Evolutionary conservation across 1,284 basidiomycete species (phyloP).

Genomic region (Sporisorium reilianum): DNA sequence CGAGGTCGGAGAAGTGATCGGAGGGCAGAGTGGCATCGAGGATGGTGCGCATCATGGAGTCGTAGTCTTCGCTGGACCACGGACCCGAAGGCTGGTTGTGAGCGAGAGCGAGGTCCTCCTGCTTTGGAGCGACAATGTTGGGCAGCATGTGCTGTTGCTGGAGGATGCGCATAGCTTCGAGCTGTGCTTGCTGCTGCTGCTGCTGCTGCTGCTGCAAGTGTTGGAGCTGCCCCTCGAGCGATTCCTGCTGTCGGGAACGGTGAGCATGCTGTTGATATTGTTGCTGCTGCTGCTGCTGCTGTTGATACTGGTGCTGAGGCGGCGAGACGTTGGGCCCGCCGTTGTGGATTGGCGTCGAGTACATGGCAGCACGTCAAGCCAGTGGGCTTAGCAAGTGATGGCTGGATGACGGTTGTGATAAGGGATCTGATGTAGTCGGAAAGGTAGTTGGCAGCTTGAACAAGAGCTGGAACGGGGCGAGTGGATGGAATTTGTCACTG

Average conservation of each 20-base stretch:
- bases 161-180: slow-evolving; percentile 26
- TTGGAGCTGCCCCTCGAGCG: slow-evolving; percentile 20
- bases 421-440: neutral
- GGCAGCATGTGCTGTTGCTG: slow-evolving; percentile 37
- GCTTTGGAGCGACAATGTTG: slow-evolving; percentile 32
- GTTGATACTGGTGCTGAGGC: slow-evolving; percentile 20
- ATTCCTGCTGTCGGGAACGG: slow-evolving; percentile 18
- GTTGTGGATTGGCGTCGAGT: slow-evolving; percentile 7
- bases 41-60: slow-evolving; percentile 51
- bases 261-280: slow-evolving; percentile 22
- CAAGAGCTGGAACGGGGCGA: neutral
- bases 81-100: slow-evolving; percentile 37
- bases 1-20: slow-evolving; percentile 37
- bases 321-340: slow-evolving; percentile 18
- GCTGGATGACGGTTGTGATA: too few relatives aligned
- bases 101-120: slow-evolving; percentile 16
- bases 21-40: slow-evolving; percentile 37
- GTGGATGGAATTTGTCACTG: neutral
- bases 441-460: neutral
- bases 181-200: slow-evolving; percentile 39
- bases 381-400: neutral
- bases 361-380: slow-evolving; percentile 9
- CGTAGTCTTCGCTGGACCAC: slow-evolving; percentile 52
- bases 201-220: slow-evolving; percentile 37
- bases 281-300: slow-evolving; percentile 19